phyloP scores from a whole-genome alignment of 2,329 filamentous ascomycete species.

The Dactylellina drechsleri region DNA sequence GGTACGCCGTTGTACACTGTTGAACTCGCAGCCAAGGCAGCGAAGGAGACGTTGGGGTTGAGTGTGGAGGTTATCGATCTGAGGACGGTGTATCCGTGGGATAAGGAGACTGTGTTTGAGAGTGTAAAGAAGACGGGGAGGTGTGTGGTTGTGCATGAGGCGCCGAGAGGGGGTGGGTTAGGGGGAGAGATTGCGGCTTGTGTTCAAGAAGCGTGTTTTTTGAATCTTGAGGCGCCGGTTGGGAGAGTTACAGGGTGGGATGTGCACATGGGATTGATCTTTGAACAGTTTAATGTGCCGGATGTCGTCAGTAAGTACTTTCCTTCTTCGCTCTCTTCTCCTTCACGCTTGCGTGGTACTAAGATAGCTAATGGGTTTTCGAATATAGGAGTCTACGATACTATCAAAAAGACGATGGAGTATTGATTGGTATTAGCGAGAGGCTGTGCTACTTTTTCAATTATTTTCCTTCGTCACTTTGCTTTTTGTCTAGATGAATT shows the following conservation, averaged over 20 bases:
- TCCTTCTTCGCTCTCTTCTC: not conserved
- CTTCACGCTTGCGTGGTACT: slow-evolving; percentile 7
- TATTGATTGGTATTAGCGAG: slow-evolving; percentile 65
- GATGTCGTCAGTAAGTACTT: slow-evolving; percentile 81
- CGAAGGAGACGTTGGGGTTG: slow-evolving; percentile 78
- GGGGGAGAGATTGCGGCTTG: slow-evolving; percentile 89
- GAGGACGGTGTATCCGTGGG: slow-evolving; percentile 90
- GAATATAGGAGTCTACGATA: slow-evolving; percentile 73
- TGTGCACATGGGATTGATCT: slow-evolving; percentile 81
- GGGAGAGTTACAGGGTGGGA: slow-evolving; percentile 88
- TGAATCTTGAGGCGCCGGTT: slow-evolving; percentile 85
- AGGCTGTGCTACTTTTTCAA: too few species aligned
- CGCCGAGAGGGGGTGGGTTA: slow-evolving; percentile 88
- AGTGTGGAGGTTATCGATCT: slow-evolving; percentile 87
- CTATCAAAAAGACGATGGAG: slow-evolving; percentile 73
- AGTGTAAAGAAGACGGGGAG: slow-evolving; percentile 89
- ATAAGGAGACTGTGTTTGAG: slow-evolving; percentile 79
- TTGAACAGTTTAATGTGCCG: slow-evolving; percentile 82
- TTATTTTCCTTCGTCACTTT: too few species aligned
- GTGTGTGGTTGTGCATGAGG: slow-evolving; percentile 89
- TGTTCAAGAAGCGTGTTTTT: slow-evolving; percentile 86
- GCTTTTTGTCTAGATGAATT: too few species aligned
- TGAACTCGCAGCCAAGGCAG: slow-evolving; percentile 77
- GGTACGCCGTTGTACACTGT: slow-evolving; percentile 90
- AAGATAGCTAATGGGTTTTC: slow-evolving; percentile 9